Evolutionary conservation across 352 stramenopile genomes (phyloP), one percentile per base, ranked within the genome.

Genomic region (Aphanomyces euteiches): DNA sequence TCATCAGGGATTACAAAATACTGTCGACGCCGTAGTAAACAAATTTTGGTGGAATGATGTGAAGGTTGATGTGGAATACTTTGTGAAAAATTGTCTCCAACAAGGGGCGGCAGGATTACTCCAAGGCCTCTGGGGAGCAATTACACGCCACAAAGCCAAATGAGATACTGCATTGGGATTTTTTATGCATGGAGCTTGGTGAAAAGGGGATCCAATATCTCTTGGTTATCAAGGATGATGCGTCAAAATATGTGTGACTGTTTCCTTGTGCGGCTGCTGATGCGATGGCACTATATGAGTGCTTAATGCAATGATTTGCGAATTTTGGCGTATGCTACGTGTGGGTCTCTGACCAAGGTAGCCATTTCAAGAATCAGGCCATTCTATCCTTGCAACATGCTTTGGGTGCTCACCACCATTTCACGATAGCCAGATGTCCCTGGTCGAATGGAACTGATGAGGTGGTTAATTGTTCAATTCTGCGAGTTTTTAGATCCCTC

Each of bases 321-420:
- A 28, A 54, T 7, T 73, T 73, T 60, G 68, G 68, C 10, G 37
- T 73, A 8, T 65, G 34, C 38, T 56, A 53, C 7, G 21, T 36
- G 19, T 74, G 69, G 69, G 58, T 74, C 36, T 70, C 58, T 37
- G 69, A 74, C n/a, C 69, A 70, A 66, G 69, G 39, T 13, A 72
- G 60, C 41, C 58, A 74, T 67, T 74, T 74, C 69, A 74, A 74
- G 64, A 74, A 63, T 39, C 36, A 63, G 40, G 59, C 72, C 3
- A 48, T 48, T 15, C 8, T 15, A 8, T 8, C 8, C 8, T 15
- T 48, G 15, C 43, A 48, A 15, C 43, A 48, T 48, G 43, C 15
- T 8, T 15, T 48, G 43, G 43, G 43, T 15, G 43, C 43, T 48
- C 43, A 48, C 43, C 43, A 48, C 15, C 43, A 48, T 48, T 48